phyloP scores from a whole-genome alignment of 768 basidiomycete genomes.

The Lactarius akahatsu region DNA sequence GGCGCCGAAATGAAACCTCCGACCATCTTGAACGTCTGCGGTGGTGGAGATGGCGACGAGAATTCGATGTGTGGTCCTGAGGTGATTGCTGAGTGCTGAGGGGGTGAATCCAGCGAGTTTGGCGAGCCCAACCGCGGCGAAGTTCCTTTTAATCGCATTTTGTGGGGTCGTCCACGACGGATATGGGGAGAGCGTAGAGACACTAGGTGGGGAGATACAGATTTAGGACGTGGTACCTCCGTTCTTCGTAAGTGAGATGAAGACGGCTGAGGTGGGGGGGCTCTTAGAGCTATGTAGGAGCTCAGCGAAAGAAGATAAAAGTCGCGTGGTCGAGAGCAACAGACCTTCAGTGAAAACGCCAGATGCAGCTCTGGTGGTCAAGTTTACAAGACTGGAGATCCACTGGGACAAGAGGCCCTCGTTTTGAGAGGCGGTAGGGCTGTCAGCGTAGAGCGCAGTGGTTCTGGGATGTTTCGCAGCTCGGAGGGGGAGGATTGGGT shows the following conservation, averaged over 20 bases:
- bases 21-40: background rate
- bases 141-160: conserved; percentile 12
- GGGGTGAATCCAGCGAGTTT: background rate
- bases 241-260: conserved; percentile 4
- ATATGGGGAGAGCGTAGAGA: conserved; percentile 10
- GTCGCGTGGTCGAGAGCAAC: background rate
- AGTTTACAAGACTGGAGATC: conserved; percentile 31
- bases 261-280: conserved; percentile 5
- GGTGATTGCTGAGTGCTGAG: background rate
- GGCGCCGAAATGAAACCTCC: background rate
- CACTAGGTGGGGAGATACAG: conserved; percentile 1
- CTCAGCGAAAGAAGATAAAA: background rate
- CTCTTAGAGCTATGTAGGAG: conserved; percentile 14
- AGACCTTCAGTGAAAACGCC: conserved; percentile 22
- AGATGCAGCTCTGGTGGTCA: conserved; percentile 20
- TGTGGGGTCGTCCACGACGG: conserved; percentile 13
- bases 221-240: background rate
- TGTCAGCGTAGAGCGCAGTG: conserved; percentile 36
- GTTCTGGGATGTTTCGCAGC: conserved; percentile 52
- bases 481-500: conserved; percentile 49
- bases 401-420: conserved; percentile 46
- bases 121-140: conserved; percentile 7
- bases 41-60: background rate
- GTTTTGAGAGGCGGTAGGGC: conserved; percentile 39
- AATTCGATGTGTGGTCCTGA: background rate